Evolutionary conservation across 805 yeast species (phyloP).

Genomic region (Citeromyces matritensis): DNA sequence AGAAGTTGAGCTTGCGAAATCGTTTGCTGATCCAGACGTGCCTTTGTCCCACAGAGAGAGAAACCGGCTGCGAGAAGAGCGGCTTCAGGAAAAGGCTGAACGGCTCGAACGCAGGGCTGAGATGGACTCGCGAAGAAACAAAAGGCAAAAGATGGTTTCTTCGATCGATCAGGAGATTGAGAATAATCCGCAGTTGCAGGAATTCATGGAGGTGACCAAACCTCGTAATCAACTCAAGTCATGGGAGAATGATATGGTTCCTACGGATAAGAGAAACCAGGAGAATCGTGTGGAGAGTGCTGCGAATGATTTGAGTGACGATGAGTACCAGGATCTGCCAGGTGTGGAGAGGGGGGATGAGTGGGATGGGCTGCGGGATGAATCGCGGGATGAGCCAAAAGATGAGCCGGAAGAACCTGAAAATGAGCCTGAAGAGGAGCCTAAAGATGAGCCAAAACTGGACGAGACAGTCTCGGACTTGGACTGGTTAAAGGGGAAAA

Average conservation of each 20-base stretch:
- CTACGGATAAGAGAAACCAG: constrained; percentile 5
- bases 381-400: constrained; percentile 2
- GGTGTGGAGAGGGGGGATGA: constrained; percentile 31
- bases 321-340: constrained; percentile 34
- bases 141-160: constrained; percentile 12
- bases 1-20: constrained; percentile 70
- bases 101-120: constrained; percentile 27
- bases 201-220: constrained; percentile 72
- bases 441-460: constrained; percentile 8
- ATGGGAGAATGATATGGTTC: constrained; percentile 39
- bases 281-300: constrained; percentile 14
- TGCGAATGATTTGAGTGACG: constrained; percentile 30
- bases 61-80: constrained; percentile 32
- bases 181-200: constrained; percentile 54
- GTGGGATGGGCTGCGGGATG: constrained; percentile 6
- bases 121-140: constrained; percentile 25
- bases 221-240: constrained; percentile 57
- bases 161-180: constrained; percentile 46
- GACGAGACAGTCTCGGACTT: constrained; percentile 47
- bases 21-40: constrained; percentile 72
- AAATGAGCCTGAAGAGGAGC: constrained; percentile 10
- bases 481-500: constrained; percentile 74
- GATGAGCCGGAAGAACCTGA: constrained; percentile 8
- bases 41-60: constrained; percentile 51
- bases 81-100: constrained; percentile 32